Base-by-base conservation (phyloP, 2,329 filamentous ascomycete genomes). In the Fonsecaea pedrosoi region DNA sequence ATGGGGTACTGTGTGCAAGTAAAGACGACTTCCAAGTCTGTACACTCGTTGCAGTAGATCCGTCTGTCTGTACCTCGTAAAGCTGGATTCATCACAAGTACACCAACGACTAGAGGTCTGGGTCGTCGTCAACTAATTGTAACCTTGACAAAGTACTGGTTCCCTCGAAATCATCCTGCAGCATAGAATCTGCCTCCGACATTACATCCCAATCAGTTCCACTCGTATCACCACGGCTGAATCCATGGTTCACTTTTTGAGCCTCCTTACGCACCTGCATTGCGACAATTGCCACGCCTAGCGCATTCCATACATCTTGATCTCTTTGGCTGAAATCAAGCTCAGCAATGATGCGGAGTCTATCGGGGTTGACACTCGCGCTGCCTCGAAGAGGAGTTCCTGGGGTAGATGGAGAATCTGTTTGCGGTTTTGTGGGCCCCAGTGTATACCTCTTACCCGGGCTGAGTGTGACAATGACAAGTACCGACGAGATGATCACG, bases 271-370 rank as follows among this genome's bases (percentile, higher is more conserved):
- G 80, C 61, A 83, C 81, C 73, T 86, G 82, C 68, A 85, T 80
- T 10, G 86, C 78, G 5, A 85, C 77, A 65, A 88, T 85, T 0
- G 86, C 84, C 58, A 88, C 70, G 0, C 85, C 85, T 3, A 88
- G 77, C 4, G 83, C 80, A 72, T 87, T 87, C 86, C 86, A 89
- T 1, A 88, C 85, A 72, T 88, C 86, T 66, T 85, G 83, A 1
- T 81, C 81, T 8, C 76, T 74, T 53, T 85, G 80, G 3, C 79
- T 79, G 63, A 87, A 82, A 72, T 88, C 83, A 69, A 87, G 85
- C 60, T 82, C 81, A 4, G 80, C 82, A 58, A 88, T 81, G 10
- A 79, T 79, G 10, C 78, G 75, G 7, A 82, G 63, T 25, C 68
- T 62, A 42, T 67, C 67, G 18, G 66, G 32, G 53, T 56, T 60